A percentile compares a stretch with the other conserved stretches of the same genome.
phyloP scores from a whole-genome alignment of 208 protist species.

The Trypanosoma cruzi region DNA sequence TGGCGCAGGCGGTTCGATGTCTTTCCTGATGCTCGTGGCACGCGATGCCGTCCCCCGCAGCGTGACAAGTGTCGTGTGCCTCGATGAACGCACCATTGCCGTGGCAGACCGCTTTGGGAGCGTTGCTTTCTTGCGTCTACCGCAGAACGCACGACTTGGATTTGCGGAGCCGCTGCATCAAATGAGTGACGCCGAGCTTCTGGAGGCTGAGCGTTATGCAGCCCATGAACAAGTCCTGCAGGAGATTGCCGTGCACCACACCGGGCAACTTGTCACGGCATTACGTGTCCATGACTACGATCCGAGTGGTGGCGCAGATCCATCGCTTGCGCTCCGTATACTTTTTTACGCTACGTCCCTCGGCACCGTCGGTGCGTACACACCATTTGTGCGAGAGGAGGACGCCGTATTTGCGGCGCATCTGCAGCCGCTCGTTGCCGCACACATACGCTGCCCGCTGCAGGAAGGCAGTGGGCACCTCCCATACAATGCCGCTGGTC shows the following conservation, averaged over 20 bases:
- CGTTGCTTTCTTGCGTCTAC: slow-evolving; percentile 69
- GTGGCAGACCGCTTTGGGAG: slow-evolving; percentile 73
- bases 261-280: slow-evolving; percentile 67
- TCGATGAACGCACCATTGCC: slow-evolving; percentile 77
- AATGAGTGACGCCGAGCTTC: slow-evolving; percentile 56
- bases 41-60: slow-evolving; percentile 62
- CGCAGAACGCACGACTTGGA: slow-evolving; percentile 44
- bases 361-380: slow-evolving; percentile 68
- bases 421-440: slow-evolving; percentile 53
- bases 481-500: slow-evolving; percentile 19
- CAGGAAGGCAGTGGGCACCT: slow-evolving; percentile 19
- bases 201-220: slow-evolving; percentile 45
- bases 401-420: slow-evolving; percentile 76
- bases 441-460: slow-evolving; percentile 41
- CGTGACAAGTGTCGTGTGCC: slow-evolving; percentile 55
- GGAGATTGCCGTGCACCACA: slow-evolving; percentile 66
- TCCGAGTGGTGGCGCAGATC: slow-evolving; percentile 48
- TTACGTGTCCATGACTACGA: slow-evolving; percentile 52
- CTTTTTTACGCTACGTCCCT: slow-evolving; percentile 75
- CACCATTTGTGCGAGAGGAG: slow-evolving; percentile 68
- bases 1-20: slow-evolving; percentile 17
- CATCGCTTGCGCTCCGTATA: slow-evolving; percentile 37
- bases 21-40: slow-evolving; percentile 67
- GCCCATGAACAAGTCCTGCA: slow-evolving; percentile 51
- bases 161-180: slow-evolving; percentile 62